Base-by-base conservation (phyloP, 768 basidiomycete species). In the Cystofilobasidium bisporidii region DNA sequence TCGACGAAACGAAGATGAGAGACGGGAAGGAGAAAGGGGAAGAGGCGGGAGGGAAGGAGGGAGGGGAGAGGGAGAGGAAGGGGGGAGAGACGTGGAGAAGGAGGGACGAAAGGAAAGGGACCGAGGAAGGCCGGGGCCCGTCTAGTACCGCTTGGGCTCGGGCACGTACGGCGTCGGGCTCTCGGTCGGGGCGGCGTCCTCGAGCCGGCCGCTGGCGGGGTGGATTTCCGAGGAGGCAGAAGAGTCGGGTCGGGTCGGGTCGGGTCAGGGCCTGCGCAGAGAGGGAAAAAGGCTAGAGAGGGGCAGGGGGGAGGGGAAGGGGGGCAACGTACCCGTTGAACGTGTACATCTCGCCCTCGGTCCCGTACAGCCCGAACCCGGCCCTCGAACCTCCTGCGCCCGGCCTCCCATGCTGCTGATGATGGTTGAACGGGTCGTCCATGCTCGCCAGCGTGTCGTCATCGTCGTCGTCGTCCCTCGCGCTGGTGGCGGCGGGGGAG, bases 261-360 rank as follows among this genome's bases (percentile, higher is more conserved):
- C n/a, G n/a, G n/a, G n/a, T n/a, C n/a, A n/a, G n/a, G n/a, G n/a
- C n/a, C n/a, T n/a, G n/a, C n/a, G n/a, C n/a, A 56, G 38, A 17
- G 20, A 6, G 36, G 36, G 36, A 12, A 12, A 12, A 12, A 12
- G 36, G 36, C 36, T 5, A 36, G 36, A 12, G 36, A 5, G 12
- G 36, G 36, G 36, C 17, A 32, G 33, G 5, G 18, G 8, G 26
- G 45, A 62, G 28, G 26, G 17, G 26, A 26, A 28, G 17, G 22
- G 41, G 33, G 47, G 17, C 5, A 26, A 64, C 59, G 30, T 47
- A 67, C 66, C 66, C 67, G 61, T 68, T 68, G 18, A 61, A 68
- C 0, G 67, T 68, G 28, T 62, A 32, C 67, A 68, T 68, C 43
- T 68, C 67, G 40, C 61, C 67, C 41, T 40, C 50, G 3, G 43